These are phyloP conservation scores for Raffaelea arxii DNA, from an alignment of 2,329 filamentous ascomycete genomes.

Conservation along the genomic window DNA sequence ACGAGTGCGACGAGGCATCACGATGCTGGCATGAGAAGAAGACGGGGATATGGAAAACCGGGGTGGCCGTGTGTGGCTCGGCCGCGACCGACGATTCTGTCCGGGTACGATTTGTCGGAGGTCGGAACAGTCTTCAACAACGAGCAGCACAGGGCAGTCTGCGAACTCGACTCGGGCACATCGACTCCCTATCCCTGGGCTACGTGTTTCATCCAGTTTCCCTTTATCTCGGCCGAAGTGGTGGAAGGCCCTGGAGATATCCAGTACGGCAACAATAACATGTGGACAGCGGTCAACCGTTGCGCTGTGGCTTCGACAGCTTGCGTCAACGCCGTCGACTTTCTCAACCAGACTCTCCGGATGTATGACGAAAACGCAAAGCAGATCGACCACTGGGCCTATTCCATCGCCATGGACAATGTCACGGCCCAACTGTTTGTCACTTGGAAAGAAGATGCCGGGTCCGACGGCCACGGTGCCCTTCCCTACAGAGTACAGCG, in stretches of 20 bases:
- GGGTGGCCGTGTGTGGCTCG: no score
- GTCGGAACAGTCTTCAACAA: no score
- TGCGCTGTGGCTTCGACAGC: neutral
- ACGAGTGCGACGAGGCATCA: no score
- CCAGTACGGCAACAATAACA: no score
- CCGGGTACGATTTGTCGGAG: no score
- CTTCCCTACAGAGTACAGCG: neutral
- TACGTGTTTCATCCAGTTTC: neutral
- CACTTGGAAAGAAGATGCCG: neutral
- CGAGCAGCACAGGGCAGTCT: no score
- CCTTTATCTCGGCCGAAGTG: neutral
- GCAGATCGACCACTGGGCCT: neutral
- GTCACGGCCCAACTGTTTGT: neutral
- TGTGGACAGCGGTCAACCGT: neutral
- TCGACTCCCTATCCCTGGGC: no score
- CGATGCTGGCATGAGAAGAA: no score
- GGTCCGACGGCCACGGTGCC: no score
- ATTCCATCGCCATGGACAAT: neutral
- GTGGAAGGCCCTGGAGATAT: neutral
- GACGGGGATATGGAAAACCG: no score
- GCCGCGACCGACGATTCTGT: no score
- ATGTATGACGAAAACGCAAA: neutral
- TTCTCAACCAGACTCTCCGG: neutral
- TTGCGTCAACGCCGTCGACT: neutral
- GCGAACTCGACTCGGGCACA: no score